A percentile compares a stretch with the other conserved stretches of the same genome.
These are phyloP conservation scores for Gracilaria gracilis DNA, from an alignment of 23 red algal genomes.

Conservation along the genomic window DNA sequence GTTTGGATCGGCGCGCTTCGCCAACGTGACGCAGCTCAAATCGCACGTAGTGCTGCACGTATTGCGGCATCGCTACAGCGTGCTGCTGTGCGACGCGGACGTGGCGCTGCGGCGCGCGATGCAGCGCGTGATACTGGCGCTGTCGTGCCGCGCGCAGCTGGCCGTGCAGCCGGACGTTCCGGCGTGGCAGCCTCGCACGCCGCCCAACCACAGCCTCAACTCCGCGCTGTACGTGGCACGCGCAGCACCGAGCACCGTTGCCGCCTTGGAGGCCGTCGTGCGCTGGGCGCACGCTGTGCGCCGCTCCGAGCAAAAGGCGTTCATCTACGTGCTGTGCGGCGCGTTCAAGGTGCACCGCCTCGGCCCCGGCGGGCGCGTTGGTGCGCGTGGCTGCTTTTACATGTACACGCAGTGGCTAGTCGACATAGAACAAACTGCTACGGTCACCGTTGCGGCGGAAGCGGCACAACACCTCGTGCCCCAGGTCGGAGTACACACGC, in stretches of 20 bases:
- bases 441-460: conserved; percentile 90
- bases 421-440: conserved; percentile 85
- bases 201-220: conserved; percentile 78
- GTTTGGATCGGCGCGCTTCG: conserved; percentile 74
- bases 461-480: conserved; percentile 74
- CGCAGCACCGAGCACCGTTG: conserved; percentile 31
- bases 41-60: conserved; percentile 69
- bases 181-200: conserved; percentile 3
- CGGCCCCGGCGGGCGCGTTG: conserved; percentile 61
- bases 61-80: conserved; percentile 79
- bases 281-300: conserved; percentile 48
- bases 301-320: conserved; percentile 91
- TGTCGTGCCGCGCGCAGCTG: conserved; percentile 10
- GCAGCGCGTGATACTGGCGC: background rate
- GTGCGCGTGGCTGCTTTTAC: conserved; percentile 60
- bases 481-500: conserved; percentile 69
- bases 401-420: too few relatives aligned
- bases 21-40: conserved; percentile 70
- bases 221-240: conserved; percentile 83
- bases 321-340: conserved; percentile 92
- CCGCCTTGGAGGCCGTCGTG: conserved; percentile 71
- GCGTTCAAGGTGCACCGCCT: conserved; percentile 66
- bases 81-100: conserved; percentile 89
- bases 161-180: conserved; percentile 75
- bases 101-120: conserved; percentile 73